Evolutionary conservation across 78 protist species (phyloP).

Genomic region (Isochrysis galbana): DNA sequence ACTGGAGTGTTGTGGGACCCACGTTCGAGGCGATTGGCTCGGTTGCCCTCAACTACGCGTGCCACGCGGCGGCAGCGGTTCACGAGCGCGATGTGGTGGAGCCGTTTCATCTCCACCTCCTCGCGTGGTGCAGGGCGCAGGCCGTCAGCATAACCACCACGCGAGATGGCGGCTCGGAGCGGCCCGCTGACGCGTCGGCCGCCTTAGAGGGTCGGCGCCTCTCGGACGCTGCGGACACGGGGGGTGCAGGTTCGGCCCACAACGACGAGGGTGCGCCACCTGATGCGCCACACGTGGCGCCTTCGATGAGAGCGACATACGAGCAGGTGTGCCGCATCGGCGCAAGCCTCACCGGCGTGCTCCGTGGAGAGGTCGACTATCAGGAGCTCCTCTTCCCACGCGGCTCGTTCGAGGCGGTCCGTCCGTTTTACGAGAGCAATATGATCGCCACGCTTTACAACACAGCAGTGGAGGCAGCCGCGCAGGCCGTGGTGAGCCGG

Average conservation of each 20-base stretch:
- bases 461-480: neutral
- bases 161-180: no score
- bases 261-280: no score
- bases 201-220: no score
- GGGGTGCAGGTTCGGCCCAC: no score
- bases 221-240: no score
- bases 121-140: no score
- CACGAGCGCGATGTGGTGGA: neutral
- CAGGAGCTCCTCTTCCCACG: neutral
- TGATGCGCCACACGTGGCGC: no score
- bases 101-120: neutral
- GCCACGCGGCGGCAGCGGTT: neutral
- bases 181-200: no score
- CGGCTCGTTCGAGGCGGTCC: neutral
- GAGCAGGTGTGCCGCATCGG: neutral
- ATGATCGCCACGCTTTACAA: neutral
- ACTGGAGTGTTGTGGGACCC: neutral
- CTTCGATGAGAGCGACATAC: neutral
- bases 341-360: neutral
- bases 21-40: neutral
- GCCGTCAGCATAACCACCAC: no score
- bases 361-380: neutral
- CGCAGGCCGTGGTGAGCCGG: neutral
- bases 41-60: neutral
- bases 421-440: neutral